Conservation (phyloP, 1,139 yeast genomes). For the Petasospora rhodanensis region DNA sequence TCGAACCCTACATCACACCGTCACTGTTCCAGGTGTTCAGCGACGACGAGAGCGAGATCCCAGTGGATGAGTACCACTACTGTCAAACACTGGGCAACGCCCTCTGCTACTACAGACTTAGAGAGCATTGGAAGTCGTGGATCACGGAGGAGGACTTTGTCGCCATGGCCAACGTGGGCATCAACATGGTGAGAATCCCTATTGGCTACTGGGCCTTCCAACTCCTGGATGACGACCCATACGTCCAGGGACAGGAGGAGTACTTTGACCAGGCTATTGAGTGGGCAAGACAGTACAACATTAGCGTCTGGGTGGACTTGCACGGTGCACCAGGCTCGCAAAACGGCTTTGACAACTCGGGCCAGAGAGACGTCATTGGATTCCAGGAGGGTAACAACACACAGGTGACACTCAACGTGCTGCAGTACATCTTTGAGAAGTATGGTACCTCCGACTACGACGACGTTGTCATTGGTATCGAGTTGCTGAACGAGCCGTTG, state of each 20-base stretch:
- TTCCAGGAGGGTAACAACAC: slow-evolving; percentile 48
- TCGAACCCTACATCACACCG: slow-evolving; percentile 66
- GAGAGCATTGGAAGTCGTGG: slow-evolving; percentile 52
- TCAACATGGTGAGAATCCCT: slow-evolving; percentile 61
- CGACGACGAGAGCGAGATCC: slow-evolving; percentile 29
- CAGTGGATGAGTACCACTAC: slow-evolving; percentile 57
- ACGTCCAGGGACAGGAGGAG: slow-evolving; percentile 46
- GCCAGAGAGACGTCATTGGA: slow-evolving; percentile 44
- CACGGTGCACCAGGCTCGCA: slow-evolving; percentile 69
- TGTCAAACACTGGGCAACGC: slow-evolving; percentile 43
- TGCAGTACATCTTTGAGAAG: slow-evolving; percentile 39
- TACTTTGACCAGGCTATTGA: slow-evolving; percentile 50
- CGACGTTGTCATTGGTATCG: slow-evolving; percentile 55
- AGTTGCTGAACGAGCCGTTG: slow-evolving; percentile 64
- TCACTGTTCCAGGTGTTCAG: slow-evolving; percentile 42
- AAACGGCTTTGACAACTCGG: slow-evolving; percentile 70
- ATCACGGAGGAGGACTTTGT: slow-evolving; percentile 50
- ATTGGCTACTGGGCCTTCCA: slow-evolving; percentile 68
- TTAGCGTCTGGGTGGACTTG: slow-evolving; percentile 58
- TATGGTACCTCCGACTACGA: slow-evolving; percentile 41
- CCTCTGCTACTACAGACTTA: slow-evolving; percentile 38
- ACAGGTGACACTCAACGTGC: slow-evolving; percentile 39
- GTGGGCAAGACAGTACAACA: slow-evolving; percentile 47
- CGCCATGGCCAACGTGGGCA: slow-evolving; percentile 43
- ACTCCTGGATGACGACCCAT: slow-evolving; percentile 46